Conservation (phyloP, 1,284 basidiomycete species). For the Hypsizygus ulmarius region DNA sequence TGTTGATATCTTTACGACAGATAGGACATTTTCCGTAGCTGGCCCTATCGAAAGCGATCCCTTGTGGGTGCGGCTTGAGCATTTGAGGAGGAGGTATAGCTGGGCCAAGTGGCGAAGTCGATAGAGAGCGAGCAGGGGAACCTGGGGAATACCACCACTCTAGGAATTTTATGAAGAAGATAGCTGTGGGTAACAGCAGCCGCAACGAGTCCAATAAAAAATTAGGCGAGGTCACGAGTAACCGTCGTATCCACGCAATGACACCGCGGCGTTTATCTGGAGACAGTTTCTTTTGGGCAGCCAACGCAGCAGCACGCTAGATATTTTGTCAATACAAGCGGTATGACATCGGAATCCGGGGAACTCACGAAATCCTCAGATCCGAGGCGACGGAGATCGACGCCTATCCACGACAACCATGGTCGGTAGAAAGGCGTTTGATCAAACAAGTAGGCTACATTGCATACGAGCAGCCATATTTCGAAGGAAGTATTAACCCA, state of each 20-base stretch:
- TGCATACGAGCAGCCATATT: conserved; percentile 79
- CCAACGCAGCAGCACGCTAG: conserved; percentile 42
- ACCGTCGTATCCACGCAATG: conserved; percentile 39
- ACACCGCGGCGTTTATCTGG: conserved; percentile 35
- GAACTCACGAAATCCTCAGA: conserved; percentile 69
- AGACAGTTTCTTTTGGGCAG: conserved; percentile 32
- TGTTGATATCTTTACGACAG: conserved; percentile 74
- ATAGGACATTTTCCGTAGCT: conserved; percentile 84
- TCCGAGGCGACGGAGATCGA: conserved; percentile 78
- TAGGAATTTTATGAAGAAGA: conserved; percentile 96
- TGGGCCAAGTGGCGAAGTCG: conserved; percentile 59
- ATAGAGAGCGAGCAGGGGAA: conserved; percentile 76
- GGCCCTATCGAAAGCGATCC: conserved; percentile 54
- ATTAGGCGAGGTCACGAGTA: conserved; percentile 55
- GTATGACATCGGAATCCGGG: background rate
- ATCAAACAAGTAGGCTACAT: conserved; percentile 90
- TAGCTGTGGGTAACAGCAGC: conserved; percentile 84
- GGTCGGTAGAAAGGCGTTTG: conserved; percentile 87
- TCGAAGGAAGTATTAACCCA: conserved; percentile 80
- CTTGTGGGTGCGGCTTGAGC: conserved; percentile 68
- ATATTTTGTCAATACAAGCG: conserved; percentile 11
- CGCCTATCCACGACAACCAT: conserved; percentile 83
- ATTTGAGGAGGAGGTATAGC: conserved; percentile 74
- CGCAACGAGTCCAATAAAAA: conserved; percentile 74
- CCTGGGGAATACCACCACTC: conserved; percentile 99